A percentile compares a stretch with the other conserved stretches of the same genome.
Conservation (phyloP, 169 alveolate species). For the Besnoitia besnoiti region DNA sequence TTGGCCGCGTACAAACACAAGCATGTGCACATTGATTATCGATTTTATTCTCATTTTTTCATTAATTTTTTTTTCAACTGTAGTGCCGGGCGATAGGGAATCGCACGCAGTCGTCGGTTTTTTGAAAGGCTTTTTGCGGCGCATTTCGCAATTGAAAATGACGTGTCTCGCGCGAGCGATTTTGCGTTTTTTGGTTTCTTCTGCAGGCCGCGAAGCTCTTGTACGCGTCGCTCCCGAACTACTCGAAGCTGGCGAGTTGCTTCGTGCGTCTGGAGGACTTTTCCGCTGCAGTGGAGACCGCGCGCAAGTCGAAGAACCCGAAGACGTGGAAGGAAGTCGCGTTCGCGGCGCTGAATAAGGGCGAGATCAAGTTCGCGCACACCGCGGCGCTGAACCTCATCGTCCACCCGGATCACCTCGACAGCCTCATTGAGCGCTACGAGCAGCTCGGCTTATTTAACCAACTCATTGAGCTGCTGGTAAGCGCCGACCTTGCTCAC, state of each 20-base stretch:
- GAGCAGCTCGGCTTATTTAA: conserved; percentile 91
- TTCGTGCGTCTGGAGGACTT: conserved; percentile 93
- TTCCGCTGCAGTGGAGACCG: conserved; percentile 97
- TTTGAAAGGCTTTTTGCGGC: too few species aligned
- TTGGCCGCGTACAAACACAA: too few species aligned
- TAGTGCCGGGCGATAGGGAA: too few species aligned
- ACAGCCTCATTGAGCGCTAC: conserved; percentile 92
- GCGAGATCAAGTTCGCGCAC: conserved; percentile 92
- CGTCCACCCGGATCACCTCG: conserved; percentile 98
- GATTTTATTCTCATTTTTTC: too few species aligned
- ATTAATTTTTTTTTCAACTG: too few species aligned
- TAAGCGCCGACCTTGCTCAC: conserved; percentile 34
- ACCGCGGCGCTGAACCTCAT: conserved; percentile 95
- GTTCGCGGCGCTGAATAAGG: conserved; percentile 91
- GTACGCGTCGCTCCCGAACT: conserved; percentile 94
- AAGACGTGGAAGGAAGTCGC: conserved; percentile 94
- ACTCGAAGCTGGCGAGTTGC: conserved; percentile 97
- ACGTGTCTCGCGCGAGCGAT: background rate
- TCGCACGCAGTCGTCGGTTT: too few species aligned
- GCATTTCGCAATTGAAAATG: too few species aligned
- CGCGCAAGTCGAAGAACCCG: conserved; percentile 98
- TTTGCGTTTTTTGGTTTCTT: background rate
- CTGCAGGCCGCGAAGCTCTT: conserved; percentile 91
- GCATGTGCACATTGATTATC: too few species aligned
- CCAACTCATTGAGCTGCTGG: conserved; percentile 90